Evolutionary conservation across 345 rosid species (phyloP).

Genomic region (Aquilaria sinensis): DNA sequence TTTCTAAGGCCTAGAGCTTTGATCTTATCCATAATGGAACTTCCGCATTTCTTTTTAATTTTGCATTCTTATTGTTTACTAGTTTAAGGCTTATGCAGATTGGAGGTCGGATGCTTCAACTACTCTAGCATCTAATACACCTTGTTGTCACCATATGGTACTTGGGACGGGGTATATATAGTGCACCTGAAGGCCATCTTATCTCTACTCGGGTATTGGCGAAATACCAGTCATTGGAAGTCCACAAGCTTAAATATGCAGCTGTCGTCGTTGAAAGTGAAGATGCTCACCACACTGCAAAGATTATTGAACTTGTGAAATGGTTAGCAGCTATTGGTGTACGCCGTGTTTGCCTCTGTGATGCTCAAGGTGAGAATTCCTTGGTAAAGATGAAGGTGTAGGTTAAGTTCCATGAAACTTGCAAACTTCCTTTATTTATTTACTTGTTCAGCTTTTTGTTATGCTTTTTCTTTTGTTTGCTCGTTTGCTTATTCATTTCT

Average conservation of each 20-base stretch:
- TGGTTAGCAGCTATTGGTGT: conserved; percentile 61
- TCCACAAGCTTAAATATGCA: conserved; percentile 49
- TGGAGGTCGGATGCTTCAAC: conserved; percentile 25
- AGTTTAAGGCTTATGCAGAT: conserved; percentile 39
- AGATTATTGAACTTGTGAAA: conserved; percentile 54
- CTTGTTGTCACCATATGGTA: conserved; percentile 46
- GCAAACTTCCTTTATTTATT: too few species aligned
- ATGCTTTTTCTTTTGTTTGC: not conserved
- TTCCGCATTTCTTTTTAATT: too few species aligned
- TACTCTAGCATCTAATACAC: conserved; percentile 70
- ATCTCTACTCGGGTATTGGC: conserved; percentile 52
- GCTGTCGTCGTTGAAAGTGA: conserved; percentile 74
- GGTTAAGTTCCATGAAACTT: too few species aligned
- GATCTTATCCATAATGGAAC: too few species aligned
- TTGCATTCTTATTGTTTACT: not conserved
- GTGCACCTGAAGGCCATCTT: conserved; percentile 46
- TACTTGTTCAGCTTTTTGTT: too few species aligned
- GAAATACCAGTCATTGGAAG: conserved; percentile 37
- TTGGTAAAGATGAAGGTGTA: not conserved
- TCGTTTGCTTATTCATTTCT: not conserved
- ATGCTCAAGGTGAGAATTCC: conserved; percentile 54
- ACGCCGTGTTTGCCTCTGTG: conserved; percentile 67
- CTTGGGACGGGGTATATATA: conserved; percentile 27
- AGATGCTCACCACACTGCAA: conserved; percentile 35
- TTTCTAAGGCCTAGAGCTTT: too few species aligned